Evolutionary conservation across 192 early-diverging fungal species (phyloP).

Genomic region (Podila epigama): DNA sequence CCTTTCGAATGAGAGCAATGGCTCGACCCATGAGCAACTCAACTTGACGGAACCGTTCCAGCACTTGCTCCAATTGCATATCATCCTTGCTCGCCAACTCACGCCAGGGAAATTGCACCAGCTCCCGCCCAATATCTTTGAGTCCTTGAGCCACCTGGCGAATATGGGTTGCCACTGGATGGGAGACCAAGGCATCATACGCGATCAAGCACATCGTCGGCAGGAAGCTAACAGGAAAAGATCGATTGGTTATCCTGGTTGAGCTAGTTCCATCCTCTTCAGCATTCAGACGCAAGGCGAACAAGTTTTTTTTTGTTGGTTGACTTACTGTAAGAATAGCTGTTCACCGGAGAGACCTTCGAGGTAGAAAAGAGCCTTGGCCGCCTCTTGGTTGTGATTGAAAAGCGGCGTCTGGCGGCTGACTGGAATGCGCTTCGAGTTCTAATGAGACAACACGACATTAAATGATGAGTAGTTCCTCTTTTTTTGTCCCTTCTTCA

Average conservation of each 20-base stretch:
- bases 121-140: slow-evolving; percentile 30
- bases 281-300: not conserved
- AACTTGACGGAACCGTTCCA: slow-evolving; percentile 47
- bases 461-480: not conserved
- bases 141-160: slow-evolving; percentile 51
- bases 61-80: slow-evolving; percentile 37
- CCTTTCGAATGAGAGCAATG: slow-evolving; percentile 63
- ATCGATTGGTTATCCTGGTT: too few species aligned
- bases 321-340: slow-evolving; percentile 42
- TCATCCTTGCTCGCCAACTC: slow-evolving; percentile 41
- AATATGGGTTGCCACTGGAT: slow-evolving; percentile 59
- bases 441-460: slow-evolving; percentile 22
- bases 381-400: slow-evolving; percentile 74
- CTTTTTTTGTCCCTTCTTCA: not conserved
- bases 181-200: slow-evolving; percentile 74
- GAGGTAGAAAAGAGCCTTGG: slow-evolving; percentile 68
- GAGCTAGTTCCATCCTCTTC: not conserved
- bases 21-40: slow-evolving; percentile 60
- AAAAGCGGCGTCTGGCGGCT: slow-evolving; percentile 80
- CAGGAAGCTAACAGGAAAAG: slow-evolving; percentile 62
- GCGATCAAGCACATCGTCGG: slow-evolving; percentile 77
- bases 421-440: slow-evolving; percentile 65
- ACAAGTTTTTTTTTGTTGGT: not conserved
- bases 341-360: slow-evolving; percentile 1
- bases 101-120: slow-evolving; percentile 56